These are phyloP conservation scores for Penicillium sp. DNA, from an alignment of 2,329 filamentous ascomycete species.

Conservation along the genomic window DNA sequence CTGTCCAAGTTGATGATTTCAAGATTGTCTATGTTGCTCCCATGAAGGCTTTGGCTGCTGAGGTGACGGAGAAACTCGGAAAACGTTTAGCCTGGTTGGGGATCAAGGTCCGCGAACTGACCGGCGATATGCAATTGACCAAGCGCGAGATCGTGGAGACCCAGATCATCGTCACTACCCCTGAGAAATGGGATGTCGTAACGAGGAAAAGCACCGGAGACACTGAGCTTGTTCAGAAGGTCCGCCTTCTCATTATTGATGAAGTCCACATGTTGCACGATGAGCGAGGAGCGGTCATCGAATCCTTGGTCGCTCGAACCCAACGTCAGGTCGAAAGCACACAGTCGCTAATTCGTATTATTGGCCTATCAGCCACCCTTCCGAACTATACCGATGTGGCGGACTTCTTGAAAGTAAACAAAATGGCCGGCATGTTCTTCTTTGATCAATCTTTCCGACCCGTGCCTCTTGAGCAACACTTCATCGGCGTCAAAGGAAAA, in stretches of 20 bases:
- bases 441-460: constrained; percentile 95
- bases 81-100: constrained; percentile 92
- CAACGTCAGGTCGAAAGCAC: constrained; percentile 97
- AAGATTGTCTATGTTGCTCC: constrained; percentile 98
- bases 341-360: constrained; percentile 91
- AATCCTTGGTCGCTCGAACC: constrained; percentile 91
- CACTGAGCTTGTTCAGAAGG: constrained; percentile 95
- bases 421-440: constrained; percentile 88
- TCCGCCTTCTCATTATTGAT: constrained; percentile 92
- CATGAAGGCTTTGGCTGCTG: constrained; percentile 96
- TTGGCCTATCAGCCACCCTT: constrained; percentile 90
- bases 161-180: constrained; percentile 97
- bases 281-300: constrained; percentile 90
- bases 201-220: constrained; percentile 96
- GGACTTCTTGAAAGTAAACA: constrained; percentile 95
- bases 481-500: constrained; percentile 90
- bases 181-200: constrained; percentile 99
- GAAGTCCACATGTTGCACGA: constrained; percentile 99
- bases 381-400: constrained; percentile 97
- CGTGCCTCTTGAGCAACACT: constrained; percentile 94
- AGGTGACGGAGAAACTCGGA: constrained; percentile 91
- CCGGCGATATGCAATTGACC: constrained; percentile 97
- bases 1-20: constrained; percentile 81
- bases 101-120: constrained; percentile 87
- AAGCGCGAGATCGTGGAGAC: constrained; percentile 94